Percentiles rank a stretch among this genome's conserved stretches.
Conservation (phyloP, 257 asterid species). For the Nicotiana tomentosiformis region DNA sequence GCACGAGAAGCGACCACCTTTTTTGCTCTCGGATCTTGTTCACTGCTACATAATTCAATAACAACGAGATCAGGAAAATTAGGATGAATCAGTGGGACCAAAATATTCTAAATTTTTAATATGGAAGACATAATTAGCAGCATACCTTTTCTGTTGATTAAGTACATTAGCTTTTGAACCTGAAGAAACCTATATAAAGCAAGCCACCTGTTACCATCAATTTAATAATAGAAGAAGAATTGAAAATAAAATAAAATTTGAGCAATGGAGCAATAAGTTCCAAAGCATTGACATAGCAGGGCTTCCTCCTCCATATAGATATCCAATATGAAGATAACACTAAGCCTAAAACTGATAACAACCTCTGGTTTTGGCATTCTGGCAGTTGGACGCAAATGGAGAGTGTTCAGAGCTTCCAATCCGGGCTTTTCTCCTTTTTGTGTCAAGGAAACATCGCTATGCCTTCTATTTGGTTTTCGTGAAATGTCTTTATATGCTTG, state of each 20-base stretch:
- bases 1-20: constrained; percentile 16
- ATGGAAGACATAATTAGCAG: constrained; percentile 1
- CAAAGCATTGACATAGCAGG: background rate
- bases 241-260: background rate
- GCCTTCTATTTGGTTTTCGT: constrained; percentile 25
- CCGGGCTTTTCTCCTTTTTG: constrained; percentile 27
- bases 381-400: constrained; percentile 18
- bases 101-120: background rate
- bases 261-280: background rate
- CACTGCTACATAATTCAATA: constrained; percentile 24
- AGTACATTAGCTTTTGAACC: constrained; percentile 24
- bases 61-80: background rate
- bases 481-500: constrained; percentile 25
- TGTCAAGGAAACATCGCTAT: constrained; percentile 20
- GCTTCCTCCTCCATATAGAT: background rate
- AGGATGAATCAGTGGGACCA: background rate
- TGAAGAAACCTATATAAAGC: constrained; percentile 26
- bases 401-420: constrained; percentile 20
- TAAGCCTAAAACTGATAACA: background rate
- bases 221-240: background rate
- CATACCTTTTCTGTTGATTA: constrained; percentile 48
- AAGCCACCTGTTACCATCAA: background rate
- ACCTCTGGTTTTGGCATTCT: constrained; percentile 42
- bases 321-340: background rate
- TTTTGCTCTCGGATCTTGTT: constrained; percentile 25